A percentile compares a stretch with the other conserved stretches of the same genome.
phyloP scores from a whole-genome alignment of 1,284 basidiomycete species.

The Sporisorium graminicola region DNA sequence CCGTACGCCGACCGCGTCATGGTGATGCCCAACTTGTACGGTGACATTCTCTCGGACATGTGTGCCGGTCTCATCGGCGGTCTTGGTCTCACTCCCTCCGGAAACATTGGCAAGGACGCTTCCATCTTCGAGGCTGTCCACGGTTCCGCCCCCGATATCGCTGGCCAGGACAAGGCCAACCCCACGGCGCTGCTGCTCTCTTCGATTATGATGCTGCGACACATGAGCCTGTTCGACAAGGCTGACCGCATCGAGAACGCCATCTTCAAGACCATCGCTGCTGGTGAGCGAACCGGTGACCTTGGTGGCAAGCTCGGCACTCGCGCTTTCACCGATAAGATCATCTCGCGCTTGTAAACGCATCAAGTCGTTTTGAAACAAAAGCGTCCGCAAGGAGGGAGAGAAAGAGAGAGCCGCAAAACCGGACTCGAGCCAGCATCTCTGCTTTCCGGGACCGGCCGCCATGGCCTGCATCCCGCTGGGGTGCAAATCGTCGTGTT shows the following conservation, averaged over 20 bases:
- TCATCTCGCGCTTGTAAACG: conserved; percentile 57
- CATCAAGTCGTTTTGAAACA: background rate
- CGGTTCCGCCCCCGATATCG: conserved; percentile 75
- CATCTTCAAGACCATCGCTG: conserved; percentile 69
- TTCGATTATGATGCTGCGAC: conserved; percentile 90
- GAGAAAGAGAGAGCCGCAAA: too few species aligned
- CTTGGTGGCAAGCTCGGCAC: conserved; percentile 68
- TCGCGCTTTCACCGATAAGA: conserved; percentile 62
- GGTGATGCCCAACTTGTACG: conserved; percentile 99
- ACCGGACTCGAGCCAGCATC: too few species aligned
- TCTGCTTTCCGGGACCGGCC: background rate
- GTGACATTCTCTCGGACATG: conserved; percentile 98
- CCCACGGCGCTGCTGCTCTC: conserved; percentile 95
- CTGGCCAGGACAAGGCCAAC: conserved; percentile 88
- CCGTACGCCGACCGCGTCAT: conserved; percentile 97
- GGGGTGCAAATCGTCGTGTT: background rate
- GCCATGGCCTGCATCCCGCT: background rate
- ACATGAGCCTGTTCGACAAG: conserved; percentile 90
- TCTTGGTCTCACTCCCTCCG: conserved; percentile 95
- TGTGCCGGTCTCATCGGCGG: conserved; percentile 99
- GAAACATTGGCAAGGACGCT: conserved; percentile 97
- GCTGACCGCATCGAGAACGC: conserved; percentile 94
- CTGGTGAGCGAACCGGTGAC: conserved; percentile 63
- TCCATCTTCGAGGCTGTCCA: conserved; percentile 99
- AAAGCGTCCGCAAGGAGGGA: background rate